Conservation (phyloP, 2,329 filamentous ascomycete species). For the Talaromyces sp. region DNA sequence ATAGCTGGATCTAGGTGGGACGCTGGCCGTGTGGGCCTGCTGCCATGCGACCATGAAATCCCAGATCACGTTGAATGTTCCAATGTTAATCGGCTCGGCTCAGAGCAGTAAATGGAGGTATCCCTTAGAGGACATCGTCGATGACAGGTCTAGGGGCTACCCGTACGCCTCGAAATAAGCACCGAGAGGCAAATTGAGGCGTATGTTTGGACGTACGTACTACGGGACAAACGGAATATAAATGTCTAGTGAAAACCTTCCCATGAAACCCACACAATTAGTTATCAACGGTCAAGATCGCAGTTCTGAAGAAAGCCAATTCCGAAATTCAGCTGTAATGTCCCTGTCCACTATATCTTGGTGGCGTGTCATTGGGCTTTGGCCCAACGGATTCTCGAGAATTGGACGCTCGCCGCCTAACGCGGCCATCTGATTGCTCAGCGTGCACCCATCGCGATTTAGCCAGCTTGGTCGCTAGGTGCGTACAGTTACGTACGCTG, state of each 20-base stretch:
- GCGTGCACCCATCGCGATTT: not conserved
- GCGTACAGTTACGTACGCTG: slow-evolving; percentile 6
- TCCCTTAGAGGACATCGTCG: not conserved
- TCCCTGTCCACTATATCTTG: slow-evolving; percentile 4
- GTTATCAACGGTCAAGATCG: not conserved
- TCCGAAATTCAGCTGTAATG: slow-evolving; percentile 8
- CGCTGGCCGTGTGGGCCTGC: slow-evolving; percentile 6
- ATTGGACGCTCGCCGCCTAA: slow-evolving; percentile 1
- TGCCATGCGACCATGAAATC: slow-evolving; percentile 3
- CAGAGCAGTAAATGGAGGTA: not conserved
- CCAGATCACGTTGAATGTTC: too few species aligned
- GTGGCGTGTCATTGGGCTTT: not conserved
- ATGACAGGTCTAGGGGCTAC: not conserved
- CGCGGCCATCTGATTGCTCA: slow-evolving; percentile 11
- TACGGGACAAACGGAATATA: not conserved
- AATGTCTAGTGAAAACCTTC: not conserved
- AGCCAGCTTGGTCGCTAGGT: not conserved
- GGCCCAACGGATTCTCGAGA: not conserved
- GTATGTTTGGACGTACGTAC: not conserved
- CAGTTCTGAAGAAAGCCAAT: slow-evolving; percentile 8
- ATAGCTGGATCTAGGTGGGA: not conserved
- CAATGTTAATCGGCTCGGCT: not conserved
- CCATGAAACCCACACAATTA: not conserved
- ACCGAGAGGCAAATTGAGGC: slow-evolving; percentile 10
- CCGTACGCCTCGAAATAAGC: not conserved